These are phyloP conservation scores for Pseudohyphozyma bogoriensis DNA, from an alignment of 768 basidiomycete species.

Conservation along the genomic window DNA sequence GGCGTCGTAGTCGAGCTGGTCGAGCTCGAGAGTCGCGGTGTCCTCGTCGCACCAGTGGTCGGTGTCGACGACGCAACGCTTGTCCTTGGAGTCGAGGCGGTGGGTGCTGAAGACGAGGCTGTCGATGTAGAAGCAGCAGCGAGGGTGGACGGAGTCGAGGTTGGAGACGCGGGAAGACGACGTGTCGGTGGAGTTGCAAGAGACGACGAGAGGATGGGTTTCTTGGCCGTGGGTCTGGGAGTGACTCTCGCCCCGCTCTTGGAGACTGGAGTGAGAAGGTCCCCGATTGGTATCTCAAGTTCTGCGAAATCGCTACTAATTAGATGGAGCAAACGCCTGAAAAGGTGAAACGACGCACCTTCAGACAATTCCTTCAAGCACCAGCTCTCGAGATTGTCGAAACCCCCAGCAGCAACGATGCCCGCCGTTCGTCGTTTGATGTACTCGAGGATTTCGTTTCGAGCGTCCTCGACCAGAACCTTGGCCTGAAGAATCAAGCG, in stretches of 20 bases:
- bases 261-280: too few relatives aligned
- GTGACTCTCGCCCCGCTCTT: too few relatives aligned
- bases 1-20: not conserved
- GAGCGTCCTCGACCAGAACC: conserved; percentile 59
- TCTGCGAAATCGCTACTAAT: conserved; percentile 32
- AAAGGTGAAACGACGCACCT: not conserved
- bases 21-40: not conserved
- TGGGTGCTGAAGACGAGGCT: not conserved
- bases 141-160: not conserved
- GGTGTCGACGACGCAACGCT: not conserved
- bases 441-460: conserved; percentile 56
- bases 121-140: not conserved
- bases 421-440: conserved; percentile 59
- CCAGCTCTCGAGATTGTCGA: conserved; percentile 75
- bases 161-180: not conserved
- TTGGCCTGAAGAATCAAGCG: conserved; percentile 63
- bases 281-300: conserved; percentile 50
- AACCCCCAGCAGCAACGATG: conserved; percentile 68
- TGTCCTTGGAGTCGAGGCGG: not conserved
- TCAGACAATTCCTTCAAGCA: conserved; percentile 76
- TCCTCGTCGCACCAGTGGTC: not conserved
- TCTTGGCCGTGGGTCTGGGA: too few relatives aligned
- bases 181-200: too few relatives aligned
- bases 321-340: too few relatives aligned
- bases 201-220: too few relatives aligned